Evolutionary conservation across 2,329 filamentous ascomycete species (phyloP), one percentile per base, ranked within the genome.

Genomic region (Fusarium camptoceras): DNA sequence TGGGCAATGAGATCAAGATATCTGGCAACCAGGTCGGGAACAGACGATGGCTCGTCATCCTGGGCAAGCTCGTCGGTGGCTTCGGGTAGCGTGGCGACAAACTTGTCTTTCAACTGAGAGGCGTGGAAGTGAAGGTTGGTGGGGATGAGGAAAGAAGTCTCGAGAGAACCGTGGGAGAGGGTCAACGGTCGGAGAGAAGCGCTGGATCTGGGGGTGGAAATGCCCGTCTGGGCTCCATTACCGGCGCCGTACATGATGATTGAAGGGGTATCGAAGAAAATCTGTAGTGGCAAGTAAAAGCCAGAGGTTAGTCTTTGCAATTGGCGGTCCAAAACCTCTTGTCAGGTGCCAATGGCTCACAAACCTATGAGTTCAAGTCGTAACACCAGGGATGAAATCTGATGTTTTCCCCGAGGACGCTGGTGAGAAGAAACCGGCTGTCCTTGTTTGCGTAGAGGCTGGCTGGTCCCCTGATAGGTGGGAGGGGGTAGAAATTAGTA

Each of bases 21-120:
- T 79, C 95, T 90, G 67, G 94, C 94, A 31, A 99, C 94, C 65
- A 99, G 87, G 84, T 99, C 96, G 46, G 93, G 85, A 48, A 94
- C 90, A 25, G 97, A 99, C 39, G 96, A 98, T n/a, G 96, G 96
- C 85, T 99, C 97, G 76, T 99, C 96, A 85, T 99, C 97, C 79
- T 95, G 94, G 66, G 96, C 97, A 71, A 98, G 89, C 85, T 99
- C 96, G 80, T 99, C 96, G 79, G 97, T 99, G 61, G 96, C 93
- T 76, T 91, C 87, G 56, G 97, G 97, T 74, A 99, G 88, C 71
- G 91, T 94, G 49, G 92, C 87, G 72, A 90, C 88, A 83, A 99
- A 99, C 73, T 90, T 88, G 76, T 98, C 94, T 86, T 95, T 97
- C 78, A 98, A 87, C 84, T 97, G 93, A 66, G 94, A 92, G 76